Base-by-base conservation (phyloP, 345 rosid genomes). In the Eucalyptus pauciflora region DNA sequence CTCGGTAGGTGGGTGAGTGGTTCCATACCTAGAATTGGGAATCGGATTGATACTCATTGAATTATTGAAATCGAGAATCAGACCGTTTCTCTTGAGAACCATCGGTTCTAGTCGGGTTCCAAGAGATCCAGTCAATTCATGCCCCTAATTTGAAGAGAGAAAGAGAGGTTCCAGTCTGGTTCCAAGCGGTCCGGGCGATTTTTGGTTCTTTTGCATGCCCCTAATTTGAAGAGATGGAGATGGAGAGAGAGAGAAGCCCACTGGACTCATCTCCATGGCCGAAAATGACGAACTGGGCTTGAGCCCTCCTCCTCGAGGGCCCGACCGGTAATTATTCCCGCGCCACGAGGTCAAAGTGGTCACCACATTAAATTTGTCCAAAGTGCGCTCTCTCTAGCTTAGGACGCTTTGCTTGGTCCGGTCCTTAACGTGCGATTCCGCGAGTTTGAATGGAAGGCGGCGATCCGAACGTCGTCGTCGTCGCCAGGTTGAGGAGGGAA, bases 401-500 rank as follows among this genome's bases (percentile, higher is more conserved):
- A 64, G 41, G 17, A n/a, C 41, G 29, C 48, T 52, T 52, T 76
- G 85, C 24, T 37, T 76, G 0, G 76, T 56, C 62, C 62, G 48
- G 48, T 41, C 85, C 14, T 20, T 0, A 41, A 20, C 85, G 48
- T 41, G 11, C 48, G 85, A 41, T 5, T 86, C 46, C 10, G 45
- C 48, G n/a, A 24, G 64, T 6, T 0, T 41, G 49, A 62, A 89
- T 89, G 90, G 90, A 3, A 71, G 16, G 33, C 49, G 18, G 85
- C 45, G 58, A 67, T 51, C 50, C 79, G 54, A 25, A 81, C 60
- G 60, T 60, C 64, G 64, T 22, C 71, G 64, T 11, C 71, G 58
- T 51, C 12, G 58, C 90, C 54, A 91, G 95, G 87, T 85, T 91
- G 90, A 94, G 92, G 90, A 93, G 99, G 92, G 99, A 97, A 91